Base-by-base conservation (phyloP, 331 rosid genomes). In the Pyracantha coccinea region DNA sequence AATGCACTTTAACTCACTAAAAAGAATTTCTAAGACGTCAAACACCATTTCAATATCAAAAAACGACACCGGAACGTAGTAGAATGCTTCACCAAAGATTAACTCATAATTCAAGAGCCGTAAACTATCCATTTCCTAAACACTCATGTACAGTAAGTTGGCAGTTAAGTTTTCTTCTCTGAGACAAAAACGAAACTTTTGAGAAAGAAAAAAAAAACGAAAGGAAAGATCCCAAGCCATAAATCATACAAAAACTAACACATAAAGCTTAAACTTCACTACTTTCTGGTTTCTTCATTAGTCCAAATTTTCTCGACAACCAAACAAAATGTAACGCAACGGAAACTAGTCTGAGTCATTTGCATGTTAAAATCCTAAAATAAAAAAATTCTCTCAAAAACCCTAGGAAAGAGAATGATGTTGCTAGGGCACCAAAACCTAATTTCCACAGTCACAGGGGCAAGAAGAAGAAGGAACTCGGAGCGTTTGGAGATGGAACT, bases 401-500 rank as follows among this genome's bases (percentile, higher is more conserved):
- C 57, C 76, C 27, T 58, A 72, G 68, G 23, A 71, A 32, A 55
- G 52, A 33, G 33, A 71, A 14, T 0, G 14, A 57, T 10, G 35
- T 55, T 15, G 57, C 17, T 8, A 24, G 16, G 33, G 57, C 19
- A 4, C 54, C 8, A 19, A 27, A 60, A 66, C 19, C 16, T 60
- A 69, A 4, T 59, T 33, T 31, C 4, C 9, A 41, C 68, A 38
- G 63, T 8, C 7, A 74, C 55, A 33, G 19, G 3, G 20, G 68
- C 75, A 27, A 66, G 27, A 31, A 19, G 32, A 23, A 2, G 41
- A 5, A 29, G n/a, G 60, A 68, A 68, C 59, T 60, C 32, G 27
- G 15, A 28, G 69, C 21, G 52, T 73, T 38, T 50, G 52, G 61
- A 63, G 75, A 80, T 69, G 76, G 62, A 75, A 80, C 72, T 69